These are phyloP conservation scores for Arthrocladium fulminans DNA, from an alignment of 2,329 filamentous ascomycete genomes.

Conservation along the genomic window DNA sequence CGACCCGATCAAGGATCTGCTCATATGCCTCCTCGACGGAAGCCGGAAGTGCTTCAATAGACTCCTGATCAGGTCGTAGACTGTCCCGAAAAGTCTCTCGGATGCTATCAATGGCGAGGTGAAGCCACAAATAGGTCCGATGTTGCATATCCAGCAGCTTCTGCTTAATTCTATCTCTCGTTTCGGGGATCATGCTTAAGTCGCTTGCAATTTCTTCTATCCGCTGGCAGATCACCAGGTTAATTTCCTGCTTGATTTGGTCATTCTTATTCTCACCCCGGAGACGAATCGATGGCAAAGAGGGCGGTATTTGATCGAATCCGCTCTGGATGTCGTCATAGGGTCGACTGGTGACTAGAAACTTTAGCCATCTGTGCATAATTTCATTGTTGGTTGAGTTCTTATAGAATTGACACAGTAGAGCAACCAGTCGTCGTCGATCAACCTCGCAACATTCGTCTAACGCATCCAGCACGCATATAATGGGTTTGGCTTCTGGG, in stretches of 20 bases:
- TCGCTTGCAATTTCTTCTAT: conserved; percentile 13
- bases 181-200: background rate
- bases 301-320: conserved; percentile 13
- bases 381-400: background rate
- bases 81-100: conserved; percentile 8
- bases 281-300: conserved; percentile 16
- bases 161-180: background rate
- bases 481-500: conserved; percentile 8
- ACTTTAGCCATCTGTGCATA: conserved; percentile 16
- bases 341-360: conserved; percentile 26
- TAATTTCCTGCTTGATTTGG: conserved; percentile 20
- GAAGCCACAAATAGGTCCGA: conserved; percentile 27
- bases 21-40: conserved; percentile 10
- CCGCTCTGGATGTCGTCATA: conserved; percentile 22
- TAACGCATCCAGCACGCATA: conserved; percentile 15
- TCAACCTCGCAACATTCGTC: conserved; percentile 14
- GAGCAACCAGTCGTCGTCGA: conserved; percentile 8
- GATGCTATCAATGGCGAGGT: conserved; percentile 21
- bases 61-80: conserved; percentile 12
- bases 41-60: conserved; percentile 6
- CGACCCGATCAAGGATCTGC: conserved; percentile 11
- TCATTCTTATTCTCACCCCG: conserved; percentile 20
- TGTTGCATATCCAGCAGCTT: conserved; percentile 21
- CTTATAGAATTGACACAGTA: conserved; percentile 7
- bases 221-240: conserved; percentile 16